phyloP scores from a whole-genome alignment of 2,329 filamentous ascomycete species.

The Arthrobotrys pseudoclavata region DNA sequence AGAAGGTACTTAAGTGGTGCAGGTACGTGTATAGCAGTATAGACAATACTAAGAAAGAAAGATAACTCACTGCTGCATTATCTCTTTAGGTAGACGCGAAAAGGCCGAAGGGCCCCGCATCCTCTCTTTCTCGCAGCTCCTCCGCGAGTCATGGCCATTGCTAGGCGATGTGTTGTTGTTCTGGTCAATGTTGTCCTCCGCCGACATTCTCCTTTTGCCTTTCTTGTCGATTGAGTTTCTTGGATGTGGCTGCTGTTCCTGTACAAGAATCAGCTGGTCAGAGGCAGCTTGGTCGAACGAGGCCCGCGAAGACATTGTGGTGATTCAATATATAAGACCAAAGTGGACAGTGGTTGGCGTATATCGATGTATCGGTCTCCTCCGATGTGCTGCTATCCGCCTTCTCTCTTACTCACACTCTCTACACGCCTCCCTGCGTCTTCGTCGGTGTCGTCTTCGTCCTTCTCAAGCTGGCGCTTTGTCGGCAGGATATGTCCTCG shows the following conservation, averaged over 20 bases:
- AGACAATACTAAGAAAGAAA: too few relatives aligned
- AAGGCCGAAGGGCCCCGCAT: conserved; percentile 67
- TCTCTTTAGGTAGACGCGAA: conserved; percentile 75
- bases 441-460: conserved; percentile 11
- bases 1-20: neutral
- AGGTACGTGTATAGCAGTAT: neutral
- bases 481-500: conserved; percentile 11
- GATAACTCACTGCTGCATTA: conserved; percentile 75
- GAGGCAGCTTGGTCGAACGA: conserved; percentile 18
- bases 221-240: conserved; percentile 60
- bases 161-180: conserved; percentile 37
- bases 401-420: neutral
- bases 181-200: conserved; percentile 36
- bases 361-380: conserved; percentile 16
- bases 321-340: neutral
- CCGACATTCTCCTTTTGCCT: conserved; percentile 59
- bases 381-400: conserved; percentile 2
- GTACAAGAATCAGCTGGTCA: conserved; percentile 11
- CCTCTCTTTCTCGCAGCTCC: conserved; percentile 29
- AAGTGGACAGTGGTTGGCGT: neutral
- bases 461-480: neutral
- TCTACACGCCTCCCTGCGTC: conserved; percentile 48
- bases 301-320: conserved; percentile 29
- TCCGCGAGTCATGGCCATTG: conserved; percentile 32
- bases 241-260: conserved; percentile 11